These are phyloP conservation scores for Echium plantagineum DNA, from an alignment of 257 asterid genomes.

Conservation along the genomic window DNA sequence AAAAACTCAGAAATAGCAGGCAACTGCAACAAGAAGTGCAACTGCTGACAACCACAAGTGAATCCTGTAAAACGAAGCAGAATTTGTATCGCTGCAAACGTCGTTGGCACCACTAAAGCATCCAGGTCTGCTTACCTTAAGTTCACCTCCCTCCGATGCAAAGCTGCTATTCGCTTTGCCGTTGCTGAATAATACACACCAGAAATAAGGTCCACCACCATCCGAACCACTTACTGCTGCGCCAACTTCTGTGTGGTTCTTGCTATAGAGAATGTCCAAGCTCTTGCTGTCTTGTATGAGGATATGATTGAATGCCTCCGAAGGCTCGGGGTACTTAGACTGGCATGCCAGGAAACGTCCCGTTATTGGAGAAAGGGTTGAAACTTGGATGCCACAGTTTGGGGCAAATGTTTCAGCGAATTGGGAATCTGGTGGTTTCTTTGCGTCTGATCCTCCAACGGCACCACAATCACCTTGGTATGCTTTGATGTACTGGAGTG, in stretches of 20 bases:
- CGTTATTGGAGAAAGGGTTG: slow-evolving; percentile 53
- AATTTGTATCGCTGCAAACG: slow-evolving; percentile 31
- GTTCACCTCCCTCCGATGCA: slow-evolving; percentile 37
- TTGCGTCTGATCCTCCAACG: slow-evolving; percentile 67
- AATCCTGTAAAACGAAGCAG: slow-evolving; percentile 13
- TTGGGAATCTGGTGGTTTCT: slow-evolving; percentile 51
- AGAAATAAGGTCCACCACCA: slow-evolving; percentile 69
- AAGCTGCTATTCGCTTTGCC: slow-evolving; percentile 64
- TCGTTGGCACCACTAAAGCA: slow-evolving; percentile 86
- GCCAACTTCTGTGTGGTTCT: slow-evolving; percentile 83
- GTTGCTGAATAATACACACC: slow-evolving; percentile 79
- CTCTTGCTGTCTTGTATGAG: slow-evolving; percentile 50
- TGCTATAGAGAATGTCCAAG: slow-evolving; percentile 45
- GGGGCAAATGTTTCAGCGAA: slow-evolving; percentile 77
- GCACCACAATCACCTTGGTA: slow-evolving; percentile 64
- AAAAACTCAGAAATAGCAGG: slow-evolving; percentile 21
- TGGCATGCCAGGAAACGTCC: slow-evolving; percentile 87
- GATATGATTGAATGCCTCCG: slow-evolving; percentile 48
- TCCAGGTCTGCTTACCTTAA: slow-evolving; percentile 63
- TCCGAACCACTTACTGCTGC: slow-evolving; percentile 79
- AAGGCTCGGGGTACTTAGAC: slow-evolving; percentile 47
- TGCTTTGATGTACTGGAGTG: slow-evolving; percentile 85
- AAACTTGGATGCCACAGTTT: slow-evolving; percentile 45
- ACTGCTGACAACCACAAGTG: slow-evolving; percentile 22
- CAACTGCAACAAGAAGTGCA: slow-evolving; percentile 29